Base-by-base conservation (phyloP, 2,329 filamentous ascomycete species). In the Monilinia vaccinii-corymbosi region DNA sequence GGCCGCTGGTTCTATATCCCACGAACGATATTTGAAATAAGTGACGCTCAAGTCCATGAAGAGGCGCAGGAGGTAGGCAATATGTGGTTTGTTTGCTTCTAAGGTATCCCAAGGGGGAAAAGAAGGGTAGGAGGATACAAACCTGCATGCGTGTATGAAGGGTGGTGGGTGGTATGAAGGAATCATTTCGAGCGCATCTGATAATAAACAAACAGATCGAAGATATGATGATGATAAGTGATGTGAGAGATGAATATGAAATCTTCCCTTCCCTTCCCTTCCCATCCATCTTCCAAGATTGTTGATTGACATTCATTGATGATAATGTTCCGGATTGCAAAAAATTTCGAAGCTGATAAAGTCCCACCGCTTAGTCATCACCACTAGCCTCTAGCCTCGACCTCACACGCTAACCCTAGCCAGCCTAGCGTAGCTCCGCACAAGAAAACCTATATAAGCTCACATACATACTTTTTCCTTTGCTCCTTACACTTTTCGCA, bases 21-120 rank as follows among this genome's bases (percentile, higher is more conserved):
- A 72, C 71, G 70, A 73, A 72, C 70, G 70, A 72, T 71, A 71
- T 67, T 66, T 46, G 40, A 70, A 67, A 71, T 72, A 72, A 72
- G 68, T 72, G 69, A 72, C 70, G 62, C 69, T 71, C 71, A 62
- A 69, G 67, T 66, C 66, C 71, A 71, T 71, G 51, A 67, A 69
- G 60, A 68, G 68, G 71, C 64, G 58, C 67, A 68, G 63, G 71
- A 73, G 69, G 71, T 71, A 71, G 69, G 71, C 69, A 72, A 71
- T 71, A 71, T 72, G 71, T 73, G 71, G 71, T 70, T 70, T 68
- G 56, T 61, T 46, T 60, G n/a, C 45, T 16, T 32, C 1, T 44
- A 14, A 42, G 14, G n/a, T 6, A 18, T 10, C 1, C 16, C 0
- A 7, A 44, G n/a, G 25, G 14, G 21, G 7, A n/a, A 23, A 23